These are phyloP conservation scores for Malassezia arunalokei DNA, from an alignment of 1,284 basidiomycete genomes.

Conservation along the genomic window DNA sequence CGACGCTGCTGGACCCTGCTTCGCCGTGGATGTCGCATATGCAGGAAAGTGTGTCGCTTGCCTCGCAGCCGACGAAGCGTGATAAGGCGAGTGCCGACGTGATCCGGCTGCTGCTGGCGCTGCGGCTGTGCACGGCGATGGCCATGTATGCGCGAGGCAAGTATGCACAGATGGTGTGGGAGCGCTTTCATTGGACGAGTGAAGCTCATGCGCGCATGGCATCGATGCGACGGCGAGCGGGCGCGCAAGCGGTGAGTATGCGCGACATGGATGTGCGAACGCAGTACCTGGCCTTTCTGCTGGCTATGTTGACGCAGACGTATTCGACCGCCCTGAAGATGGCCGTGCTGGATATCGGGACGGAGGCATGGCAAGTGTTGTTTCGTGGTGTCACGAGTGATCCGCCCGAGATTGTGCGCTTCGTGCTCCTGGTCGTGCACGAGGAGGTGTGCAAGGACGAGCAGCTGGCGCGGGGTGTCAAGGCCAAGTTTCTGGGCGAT, in stretches of 20 bases:
- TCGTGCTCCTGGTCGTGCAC: conserved; percentile 30
- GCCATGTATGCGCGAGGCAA: conserved; percentile 28
- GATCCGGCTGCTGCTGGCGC: conserved; percentile 20
- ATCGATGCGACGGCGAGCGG: conserved; percentile 19
- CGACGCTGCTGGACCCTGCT: conserved; percentile 20
- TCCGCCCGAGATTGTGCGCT: conserved; percentile 28
- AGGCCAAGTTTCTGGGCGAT: conserved; percentile 34
- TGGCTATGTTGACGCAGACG: conserved; percentile 30
- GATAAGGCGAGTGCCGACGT: conserved; percentile 14
- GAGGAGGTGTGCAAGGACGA: conserved; percentile 33
- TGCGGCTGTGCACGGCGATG: conserved; percentile 27
- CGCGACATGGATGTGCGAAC: conserved; percentile 34
- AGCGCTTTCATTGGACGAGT: conserved; percentile 33
- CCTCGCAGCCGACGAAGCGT: conserved; percentile 10
- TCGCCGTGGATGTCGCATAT: conserved; percentile 25
- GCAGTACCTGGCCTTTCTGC: conserved; percentile 34
- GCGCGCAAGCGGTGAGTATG: conserved; percentile 17
- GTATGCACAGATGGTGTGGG: conserved; percentile 24
- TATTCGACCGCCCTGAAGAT: conserved; percentile 22
- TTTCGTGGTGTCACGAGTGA: conserved; percentile 23
- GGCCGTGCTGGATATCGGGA: conserved; percentile 22
- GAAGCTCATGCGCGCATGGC: conserved; percentile 28
- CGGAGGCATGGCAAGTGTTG: neutral
- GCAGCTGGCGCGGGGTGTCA: conserved; percentile 24
- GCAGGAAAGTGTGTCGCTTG: conserved; percentile 24